phyloP scores from a whole-genome alignment of 805 yeast species.

The Sugiyamaella marilandica region DNA sequence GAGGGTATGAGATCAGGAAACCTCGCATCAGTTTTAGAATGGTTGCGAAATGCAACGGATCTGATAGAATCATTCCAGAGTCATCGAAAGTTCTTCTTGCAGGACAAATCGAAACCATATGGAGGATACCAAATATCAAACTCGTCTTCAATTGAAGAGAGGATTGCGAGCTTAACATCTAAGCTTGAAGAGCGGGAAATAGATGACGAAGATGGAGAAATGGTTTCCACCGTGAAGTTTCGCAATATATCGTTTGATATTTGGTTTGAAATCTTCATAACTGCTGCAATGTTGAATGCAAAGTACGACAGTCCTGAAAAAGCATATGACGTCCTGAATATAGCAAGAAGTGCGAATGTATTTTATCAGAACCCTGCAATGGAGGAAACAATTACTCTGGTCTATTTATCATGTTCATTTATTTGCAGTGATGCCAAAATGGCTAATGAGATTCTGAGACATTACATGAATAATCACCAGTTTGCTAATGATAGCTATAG shows the following conservation, averaged over 20 bases:
- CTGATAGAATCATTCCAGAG: slow-evolving; percentile 77
- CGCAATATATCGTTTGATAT: slow-evolving; percentile 71
- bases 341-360: slow-evolving; percentile 73
- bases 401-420: slow-evolving; percentile 58
- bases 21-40: slow-evolving; percentile 59
- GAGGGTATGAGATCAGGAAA: slow-evolving; percentile 47
- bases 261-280: slow-evolving; percentile 85
- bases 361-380: slow-evolving; percentile 63
- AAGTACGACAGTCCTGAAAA: slow-evolving; percentile 54
- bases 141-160: slow-evolving; percentile 62
- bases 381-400: slow-evolving; percentile 56
- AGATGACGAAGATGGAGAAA: slow-evolving; percentile 30
- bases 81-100: slow-evolving; percentile 72
- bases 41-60: slow-evolving; percentile 82
- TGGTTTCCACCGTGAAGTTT: slow-evolving; percentile 41
- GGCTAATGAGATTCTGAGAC: slow-evolving; percentile 56
- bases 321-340: slow-evolving; percentile 64
- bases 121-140: slow-evolving; percentile 45
- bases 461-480: slow-evolving; percentile 61
- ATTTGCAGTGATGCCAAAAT: slow-evolving; percentile 48
- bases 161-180: slow-evolving; percentile 22
- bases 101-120: slow-evolving; percentile 65
- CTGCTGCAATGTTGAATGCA: slow-evolving; percentile 64
- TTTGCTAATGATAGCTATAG: slow-evolving; percentile 66
- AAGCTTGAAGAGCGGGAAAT: slow-evolving; percentile 28